phyloP scores from a whole-genome alignment of 768 basidiomycete genomes.

The Amanita rubescens region DNA sequence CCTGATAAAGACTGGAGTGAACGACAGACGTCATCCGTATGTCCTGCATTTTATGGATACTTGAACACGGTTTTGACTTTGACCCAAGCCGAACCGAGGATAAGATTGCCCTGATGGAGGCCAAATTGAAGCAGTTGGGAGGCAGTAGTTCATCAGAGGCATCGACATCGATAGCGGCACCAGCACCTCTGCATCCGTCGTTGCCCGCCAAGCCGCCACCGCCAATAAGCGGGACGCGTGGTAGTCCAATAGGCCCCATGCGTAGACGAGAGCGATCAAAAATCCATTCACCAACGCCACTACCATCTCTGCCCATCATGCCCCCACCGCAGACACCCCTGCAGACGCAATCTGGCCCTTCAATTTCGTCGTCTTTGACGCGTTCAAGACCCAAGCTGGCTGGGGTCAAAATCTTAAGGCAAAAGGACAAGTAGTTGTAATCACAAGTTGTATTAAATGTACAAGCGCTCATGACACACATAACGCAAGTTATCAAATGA shows the following conservation, averaged over 20 bases:
- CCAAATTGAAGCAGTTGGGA: conserved; percentile 83
- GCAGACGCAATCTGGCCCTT: neutral
- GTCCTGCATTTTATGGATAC: conserved; percentile 11
- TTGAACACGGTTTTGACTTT: conserved; percentile 8
- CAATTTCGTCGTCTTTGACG: conserved; percentile 6
- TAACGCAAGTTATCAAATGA: neutral
- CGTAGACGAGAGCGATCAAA: conserved; percentile 2
- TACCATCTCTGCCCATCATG: conserved; percentile 20
- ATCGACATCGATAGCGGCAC: conserved; percentile 7
- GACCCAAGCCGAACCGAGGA: conserved; percentile 52
- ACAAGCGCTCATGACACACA: neutral
- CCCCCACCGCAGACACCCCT: conserved; percentile 1
- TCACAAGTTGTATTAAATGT: neutral
- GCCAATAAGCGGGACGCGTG: conserved; percentile 13
- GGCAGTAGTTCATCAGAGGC: conserved; percentile 26
- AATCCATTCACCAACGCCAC: conserved; percentile 8
- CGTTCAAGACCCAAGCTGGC: conserved; percentile 11
- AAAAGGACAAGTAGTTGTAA: conserved; percentile 12
- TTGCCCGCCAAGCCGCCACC: conserved; percentile 38
- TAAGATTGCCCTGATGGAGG: conserved; percentile 95
- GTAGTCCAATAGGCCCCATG: conserved; percentile 5
- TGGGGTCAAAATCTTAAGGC: conserved; percentile 11
- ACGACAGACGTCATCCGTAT: conserved; percentile 45
- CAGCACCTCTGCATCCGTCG: conserved; percentile 25
- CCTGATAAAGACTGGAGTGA: conserved; percentile 67